phyloP scores from a whole-genome alignment of 495 filamentous ascomycete genomes.

The Cudoniella acicularis region DNA sequence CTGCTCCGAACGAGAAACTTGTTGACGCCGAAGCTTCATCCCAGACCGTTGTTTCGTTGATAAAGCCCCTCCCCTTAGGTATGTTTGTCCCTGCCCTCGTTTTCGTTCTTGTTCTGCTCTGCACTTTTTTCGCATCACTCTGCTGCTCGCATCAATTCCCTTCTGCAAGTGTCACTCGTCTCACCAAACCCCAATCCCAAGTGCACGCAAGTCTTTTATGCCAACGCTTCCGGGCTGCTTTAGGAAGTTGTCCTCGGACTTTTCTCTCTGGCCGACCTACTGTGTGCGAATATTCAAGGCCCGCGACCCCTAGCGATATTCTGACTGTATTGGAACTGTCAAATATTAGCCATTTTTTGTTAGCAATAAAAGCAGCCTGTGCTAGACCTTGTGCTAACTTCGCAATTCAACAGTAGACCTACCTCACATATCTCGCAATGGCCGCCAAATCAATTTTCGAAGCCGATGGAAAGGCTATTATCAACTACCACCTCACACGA shows the following conservation, averaged over 20 bases:
- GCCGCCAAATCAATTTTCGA: constrained; percentile 98
- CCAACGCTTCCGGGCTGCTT: neutral
- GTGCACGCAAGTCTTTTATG: neutral
- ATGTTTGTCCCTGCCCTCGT: neutral
- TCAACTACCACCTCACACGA: constrained; percentile 99
- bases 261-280: too few species aligned
- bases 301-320: too few species aligned
- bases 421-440: constrained; percentile 54
- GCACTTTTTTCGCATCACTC: neutral
- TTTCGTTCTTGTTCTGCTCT: neutral
- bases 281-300: neutral
- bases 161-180: neutral
- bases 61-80: neutral
- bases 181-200: neutral
- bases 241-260: neutral
- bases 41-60: neutral
- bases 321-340: neutral
- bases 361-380: constrained; percentile 1
- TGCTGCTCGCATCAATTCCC: neutral
- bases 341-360: constrained; percentile 3
- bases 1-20: neutral
- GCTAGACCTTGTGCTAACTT: constrained; percentile 12
- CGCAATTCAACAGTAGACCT: constrained; percentile 15
- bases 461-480: constrained; percentile 99
- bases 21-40: neutral